phyloP scores from a whole-genome alignment of 2,329 filamentous ascomycete genomes.

The Colletotrichum zoysiae region DNA sequence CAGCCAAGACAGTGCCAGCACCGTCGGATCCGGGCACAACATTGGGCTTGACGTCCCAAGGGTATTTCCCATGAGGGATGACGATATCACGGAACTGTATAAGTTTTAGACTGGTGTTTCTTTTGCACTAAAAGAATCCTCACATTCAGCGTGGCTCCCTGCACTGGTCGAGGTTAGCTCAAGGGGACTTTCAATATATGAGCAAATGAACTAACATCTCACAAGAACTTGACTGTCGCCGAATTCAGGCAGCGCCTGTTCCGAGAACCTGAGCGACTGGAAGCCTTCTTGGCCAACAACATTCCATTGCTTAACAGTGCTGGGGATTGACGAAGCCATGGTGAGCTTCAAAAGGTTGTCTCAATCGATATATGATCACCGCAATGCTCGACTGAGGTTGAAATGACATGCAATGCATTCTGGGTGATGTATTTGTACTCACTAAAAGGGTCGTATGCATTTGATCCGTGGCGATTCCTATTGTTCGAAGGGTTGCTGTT shows the following conservation, averaged over 20 bases:
- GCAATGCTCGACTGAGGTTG: too few species aligned
- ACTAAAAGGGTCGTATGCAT: too few species aligned
- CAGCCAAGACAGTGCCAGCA: conserved; percentile 62
- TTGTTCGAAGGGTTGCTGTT: not conserved
- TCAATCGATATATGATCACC: not conserved
- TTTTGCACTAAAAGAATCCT: not conserved
- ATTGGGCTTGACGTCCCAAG: conserved; percentile 43
- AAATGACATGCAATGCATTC: too few species aligned
- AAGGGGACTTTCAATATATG: conserved; percentile 60
- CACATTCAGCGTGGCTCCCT: conserved; percentile 33
- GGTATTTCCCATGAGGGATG: conserved; percentile 50
- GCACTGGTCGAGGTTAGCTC: conserved; percentile 55
- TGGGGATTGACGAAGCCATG: conserved; percentile 7
- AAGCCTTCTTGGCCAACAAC: conserved; percentile 16
- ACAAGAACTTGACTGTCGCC: conserved; percentile 39
- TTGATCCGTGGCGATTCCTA: not conserved
- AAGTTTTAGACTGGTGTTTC: conserved; percentile 1
- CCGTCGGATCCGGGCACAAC: conserved; percentile 60
- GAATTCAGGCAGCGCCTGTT: conserved; percentile 15
- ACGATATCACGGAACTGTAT: conserved; percentile 32
- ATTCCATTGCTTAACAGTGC: conserved; percentile 28
- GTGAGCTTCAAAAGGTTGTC: not conserved
- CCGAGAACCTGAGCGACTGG: conserved; percentile 23
- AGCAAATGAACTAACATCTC: conserved; percentile 50
- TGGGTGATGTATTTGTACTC: not conserved